Percentiles rank a stretch among this genome's conserved stretches.
Conservation (phyloP, 148 eudicot species). For the Pouteria glomerata region DNA sequence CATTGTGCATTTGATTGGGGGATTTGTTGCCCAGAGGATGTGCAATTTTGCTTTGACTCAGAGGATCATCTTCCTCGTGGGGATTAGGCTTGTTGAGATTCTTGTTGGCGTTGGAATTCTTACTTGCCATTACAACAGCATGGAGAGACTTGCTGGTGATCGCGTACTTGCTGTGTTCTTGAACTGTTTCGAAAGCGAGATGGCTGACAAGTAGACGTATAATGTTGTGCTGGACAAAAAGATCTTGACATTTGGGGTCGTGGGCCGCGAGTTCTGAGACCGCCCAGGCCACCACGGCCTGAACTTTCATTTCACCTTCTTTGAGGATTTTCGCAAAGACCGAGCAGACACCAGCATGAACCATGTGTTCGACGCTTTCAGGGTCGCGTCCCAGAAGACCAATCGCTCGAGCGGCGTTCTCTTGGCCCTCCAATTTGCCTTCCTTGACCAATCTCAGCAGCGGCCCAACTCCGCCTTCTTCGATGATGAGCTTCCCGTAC, state of each 20-base stretch:
- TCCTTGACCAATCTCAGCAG: constrained; percentile 64
- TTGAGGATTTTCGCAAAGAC: constrained; percentile 78
- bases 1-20: constrained; percentile 37
- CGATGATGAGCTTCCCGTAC: constrained; percentile 78
- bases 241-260: constrained; percentile 66
- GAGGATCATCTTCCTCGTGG: constrained; percentile 41
- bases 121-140: constrained; percentile 50
- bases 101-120: constrained; percentile 1
- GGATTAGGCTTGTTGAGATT: not conserved
- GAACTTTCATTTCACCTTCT: constrained; percentile 90
- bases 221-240: constrained; percentile 69
- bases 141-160: constrained; percentile 39
- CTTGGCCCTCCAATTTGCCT: constrained; percentile 82
- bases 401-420: constrained; percentile 74
- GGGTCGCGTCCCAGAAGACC: constrained; percentile 69
- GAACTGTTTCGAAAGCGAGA: constrained; percentile 79
- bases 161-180: constrained; percentile 77
- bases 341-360: constrained; percentile 62
- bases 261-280: constrained; percentile 67
- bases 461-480: constrained; percentile 89
- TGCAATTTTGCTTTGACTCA: constrained; percentile 11
- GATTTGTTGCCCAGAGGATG: constrained; percentile 49
- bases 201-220: constrained; percentile 72
- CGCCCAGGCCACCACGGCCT: constrained; percentile 91
- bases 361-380: constrained; percentile 82